phyloP scores from a whole-genome alignment of 495 filamentous ascomycete species.

The Thermochaetoides thermophila region DNA sequence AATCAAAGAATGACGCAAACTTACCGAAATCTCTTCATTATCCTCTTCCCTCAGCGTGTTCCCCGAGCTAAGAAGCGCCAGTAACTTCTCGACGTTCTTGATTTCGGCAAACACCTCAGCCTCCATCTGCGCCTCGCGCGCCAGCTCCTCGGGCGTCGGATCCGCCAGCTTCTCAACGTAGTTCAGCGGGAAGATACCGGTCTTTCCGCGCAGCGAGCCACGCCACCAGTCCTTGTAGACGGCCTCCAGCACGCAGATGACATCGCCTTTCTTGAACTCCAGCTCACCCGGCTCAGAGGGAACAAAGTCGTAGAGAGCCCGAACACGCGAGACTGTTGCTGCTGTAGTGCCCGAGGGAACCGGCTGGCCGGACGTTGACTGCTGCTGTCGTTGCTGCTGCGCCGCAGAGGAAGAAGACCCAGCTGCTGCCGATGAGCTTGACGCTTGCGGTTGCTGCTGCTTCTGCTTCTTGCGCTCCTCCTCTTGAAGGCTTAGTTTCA shows the following conservation, averaged over 20 bases:
- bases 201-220: slow-evolving; percentile 82
- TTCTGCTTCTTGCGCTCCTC: slow-evolving; percentile 35
- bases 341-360: slow-evolving; percentile 58
- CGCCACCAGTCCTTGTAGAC: slow-evolving; percentile 99
- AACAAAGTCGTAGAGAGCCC: slow-evolving; percentile 86
- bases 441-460: not conserved
- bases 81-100: slow-evolving; percentile 93
- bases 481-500: slow-evolving; percentile 83
- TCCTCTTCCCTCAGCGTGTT: slow-evolving; percentile 74
- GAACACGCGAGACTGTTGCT: slow-evolving; percentile 90
- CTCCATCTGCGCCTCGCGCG: slow-evolving; percentile 94
- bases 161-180: slow-evolving; percentile 97
- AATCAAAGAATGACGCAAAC: slow-evolving; percentile 1
- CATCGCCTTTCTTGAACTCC: slow-evolving; percentile 90
- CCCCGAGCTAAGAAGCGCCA: slow-evolving; percentile 88
- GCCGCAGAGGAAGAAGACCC: slow-evolving; percentile 18
- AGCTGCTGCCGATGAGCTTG: slow-evolving; percentile 12
- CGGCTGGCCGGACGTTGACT: slow-evolving; percentile 25
- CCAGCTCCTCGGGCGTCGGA: slow-evolving; percentile 85
- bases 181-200: slow-evolving; percentile 94
- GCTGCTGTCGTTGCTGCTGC: slow-evolving; percentile 12
- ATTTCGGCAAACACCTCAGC: slow-evolving; percentile 96
- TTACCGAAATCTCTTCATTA: slow-evolving; percentile 83
- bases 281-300: slow-evolving; percentile 89
- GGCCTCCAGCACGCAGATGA: slow-evolving; percentile 92